Evolutionary conservation across 768 basidiomycete genomes (phyloP).

Genomic region (Sporobolomyces pararoseus): DNA sequence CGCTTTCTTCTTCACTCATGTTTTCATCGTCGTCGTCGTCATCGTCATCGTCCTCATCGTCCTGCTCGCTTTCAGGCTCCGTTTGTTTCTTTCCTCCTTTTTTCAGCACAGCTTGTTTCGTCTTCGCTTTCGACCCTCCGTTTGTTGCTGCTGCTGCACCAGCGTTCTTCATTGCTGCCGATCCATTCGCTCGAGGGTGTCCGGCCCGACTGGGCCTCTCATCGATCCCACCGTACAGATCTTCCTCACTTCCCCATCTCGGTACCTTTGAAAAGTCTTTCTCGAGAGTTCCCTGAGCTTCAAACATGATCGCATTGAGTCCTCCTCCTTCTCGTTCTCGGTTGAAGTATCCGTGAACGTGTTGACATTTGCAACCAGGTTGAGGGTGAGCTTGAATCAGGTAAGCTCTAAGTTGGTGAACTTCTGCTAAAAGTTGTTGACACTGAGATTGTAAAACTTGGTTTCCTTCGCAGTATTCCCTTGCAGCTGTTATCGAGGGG

Average conservation of each 20-base stretch:
- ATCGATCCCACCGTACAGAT: conserved; percentile 5
- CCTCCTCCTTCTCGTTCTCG: conserved; percentile 39
- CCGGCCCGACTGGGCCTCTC: too few species aligned
- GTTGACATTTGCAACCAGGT: conserved; percentile 28
- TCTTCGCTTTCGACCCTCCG: not conserved
- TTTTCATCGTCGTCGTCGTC: conserved; percentile 7
- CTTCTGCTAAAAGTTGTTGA: conserved; percentile 32
- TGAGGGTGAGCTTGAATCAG: conserved; percentile 25
- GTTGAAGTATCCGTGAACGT: conserved; percentile 38
- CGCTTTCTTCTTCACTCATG: conserved; percentile 17
- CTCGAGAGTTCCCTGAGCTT: conserved; percentile 20
- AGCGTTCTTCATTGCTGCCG: too few species aligned
- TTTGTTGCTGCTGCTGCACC: not conserved
- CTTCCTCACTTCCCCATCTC: conserved; percentile 30
- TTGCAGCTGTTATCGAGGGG: conserved; percentile 30
- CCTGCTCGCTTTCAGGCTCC: not conserved
- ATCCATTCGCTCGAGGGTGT: too few species aligned
- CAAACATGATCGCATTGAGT: conserved; percentile 35
- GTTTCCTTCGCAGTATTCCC: conserved; percentile 34
- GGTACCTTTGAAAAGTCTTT: conserved; percentile 27
- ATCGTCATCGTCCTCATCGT: not conserved
- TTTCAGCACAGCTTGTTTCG: too few species aligned
- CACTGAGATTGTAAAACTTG: conserved; percentile 29
- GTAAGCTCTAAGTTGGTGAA: conserved; percentile 29
- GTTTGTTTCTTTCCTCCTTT: not conserved